Base-by-base conservation (phyloP, 805 yeast species). In the Saturnispora sekii region DNA sequence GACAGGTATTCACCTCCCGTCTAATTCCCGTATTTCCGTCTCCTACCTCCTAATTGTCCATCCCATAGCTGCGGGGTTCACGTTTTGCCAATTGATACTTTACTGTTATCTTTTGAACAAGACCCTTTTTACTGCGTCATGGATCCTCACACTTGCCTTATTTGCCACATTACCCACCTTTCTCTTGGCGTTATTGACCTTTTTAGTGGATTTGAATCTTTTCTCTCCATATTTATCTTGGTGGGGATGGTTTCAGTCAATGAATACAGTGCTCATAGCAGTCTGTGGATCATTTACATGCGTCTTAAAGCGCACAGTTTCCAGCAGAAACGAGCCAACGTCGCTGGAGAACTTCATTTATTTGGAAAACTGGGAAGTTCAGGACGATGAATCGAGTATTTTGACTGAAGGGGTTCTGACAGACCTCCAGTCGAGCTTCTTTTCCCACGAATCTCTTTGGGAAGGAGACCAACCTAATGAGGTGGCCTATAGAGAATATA, bases 171-270 rank as follows among this genome's bases (percentile, higher is more conserved):
- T 84, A 36, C 79, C 87, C 2, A 69, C 87, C 0, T 86, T 88
- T 53, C 57, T 89, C 46, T 67, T 83, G 35, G 67, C 84, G 1
- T 63, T 89, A 40, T 67, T 90, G 42, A 80, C 89, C 6, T 84
- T 90, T 51, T 65, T 89, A 48, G 86, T 86, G 3, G 97, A 90
- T 59, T 74, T 89, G 33, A 61, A 89, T 35, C 61, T 90, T 41
- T 90, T 90, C 55, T 72, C 81, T 1, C 84, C 89, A 2, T 77
- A 79, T 56, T 64, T 90, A 44, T 72, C 77, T 44, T 88, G 87
- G 79, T 74, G 81, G 38, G 96, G 96, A 21, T 90, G 97, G 97
- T 65, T 83, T 41, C 73, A 84, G 48, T 65, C 89, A 21, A 77
- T 77, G 0, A 75, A 90, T 1, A 76, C 93, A 0, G 73, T 82